Base-by-base conservation (phyloP, 169 alveolate genomes). In the Plasmodium gonderi region DNA sequence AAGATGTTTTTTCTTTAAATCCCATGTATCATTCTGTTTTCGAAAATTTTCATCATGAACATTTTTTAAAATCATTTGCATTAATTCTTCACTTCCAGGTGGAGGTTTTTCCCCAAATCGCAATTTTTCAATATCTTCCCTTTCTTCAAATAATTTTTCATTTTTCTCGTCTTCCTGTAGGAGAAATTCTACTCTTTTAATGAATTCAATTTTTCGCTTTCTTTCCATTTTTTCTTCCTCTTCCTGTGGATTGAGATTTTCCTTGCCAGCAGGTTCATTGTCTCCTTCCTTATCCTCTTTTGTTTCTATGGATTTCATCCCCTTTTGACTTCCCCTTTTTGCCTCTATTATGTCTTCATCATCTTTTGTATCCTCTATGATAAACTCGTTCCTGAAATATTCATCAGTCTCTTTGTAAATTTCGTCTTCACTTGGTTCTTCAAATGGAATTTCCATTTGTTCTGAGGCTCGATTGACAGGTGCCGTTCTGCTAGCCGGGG, bases 71-170 rank as follows among this genome's bases (percentile, higher is more conserved):
- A 83, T 83, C 2, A 60, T 29, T 0, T 69, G 26, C 83, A 83
- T 83, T 51, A 83, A 45, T 33, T 83, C 85, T 72, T 83, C 69
- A 44, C 92, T 69, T 47, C 77, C 92, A 23, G 76, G 79, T 11
- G 92, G 81, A 0, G 92, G 92, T 20, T 83, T 83, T 11, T 83
- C 92, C 8, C 83, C 81, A 29, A 83, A 83, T 29, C 77, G 49
- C 40, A 83, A 6, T 36, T 83, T 83, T 29, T 72, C 83, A 69
- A 83, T 83, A 76, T 83, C 78, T 36, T 65, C 68, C n/a, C 92
- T 47, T 64, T 83, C 76, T 72, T 83, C 92, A 40, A 64, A 49
- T 20, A 83, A 60, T 23, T 47, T 29, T 12, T 72, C 77, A 49
- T 83, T 83, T 47, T 69, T 83, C 42, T 83, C 85, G 31, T 83